Evolutionary conservation across 257 asterid species (phyloP).

Genomic region (Solanum pennellii): DNA sequence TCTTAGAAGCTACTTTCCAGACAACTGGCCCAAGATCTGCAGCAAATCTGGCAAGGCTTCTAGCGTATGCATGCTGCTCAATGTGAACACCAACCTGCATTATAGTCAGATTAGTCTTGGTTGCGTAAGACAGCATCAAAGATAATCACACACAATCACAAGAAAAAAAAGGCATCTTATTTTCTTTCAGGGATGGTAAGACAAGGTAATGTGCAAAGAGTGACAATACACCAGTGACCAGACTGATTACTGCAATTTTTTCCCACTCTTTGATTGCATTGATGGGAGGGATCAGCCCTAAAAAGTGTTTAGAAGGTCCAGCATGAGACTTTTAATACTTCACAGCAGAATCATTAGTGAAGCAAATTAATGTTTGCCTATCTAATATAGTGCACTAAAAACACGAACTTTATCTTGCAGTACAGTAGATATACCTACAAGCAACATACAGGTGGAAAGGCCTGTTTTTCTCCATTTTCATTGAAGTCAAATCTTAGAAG

Average conservation of each 20-base stretch:
- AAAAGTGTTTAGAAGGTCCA: not conserved
- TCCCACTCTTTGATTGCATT: not conserved
- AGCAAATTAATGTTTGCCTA: not conserved
- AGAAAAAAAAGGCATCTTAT: not conserved
- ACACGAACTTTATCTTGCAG: not conserved
- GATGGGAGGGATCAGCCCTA: slow-evolving; percentile 9
- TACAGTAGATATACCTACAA: not conserved
- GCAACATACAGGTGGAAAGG: not conserved
- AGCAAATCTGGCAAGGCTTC: slow-evolving; percentile 77
- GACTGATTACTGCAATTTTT: not conserved
- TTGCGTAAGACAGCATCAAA: not conserved
- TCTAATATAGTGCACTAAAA: not conserved
- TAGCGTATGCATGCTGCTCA: slow-evolving; percentile 66
- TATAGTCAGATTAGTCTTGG: not conserved
- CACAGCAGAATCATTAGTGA: not conserved
- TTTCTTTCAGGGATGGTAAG: not conserved
- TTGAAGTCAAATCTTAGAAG: not conserved
- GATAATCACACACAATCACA: not conserved
- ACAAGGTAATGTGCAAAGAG: not conserved
- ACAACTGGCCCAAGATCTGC: slow-evolving; percentile 81
- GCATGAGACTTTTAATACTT: not conserved
- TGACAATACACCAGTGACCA: not conserved
- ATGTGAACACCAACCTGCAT: slow-evolving; percentile 70
- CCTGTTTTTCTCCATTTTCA: not conserved
- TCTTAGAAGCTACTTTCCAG: slow-evolving; percentile 76